phyloP scores from a whole-genome alignment of 768 basidiomycete genomes.

The Chiua virens region DNA sequence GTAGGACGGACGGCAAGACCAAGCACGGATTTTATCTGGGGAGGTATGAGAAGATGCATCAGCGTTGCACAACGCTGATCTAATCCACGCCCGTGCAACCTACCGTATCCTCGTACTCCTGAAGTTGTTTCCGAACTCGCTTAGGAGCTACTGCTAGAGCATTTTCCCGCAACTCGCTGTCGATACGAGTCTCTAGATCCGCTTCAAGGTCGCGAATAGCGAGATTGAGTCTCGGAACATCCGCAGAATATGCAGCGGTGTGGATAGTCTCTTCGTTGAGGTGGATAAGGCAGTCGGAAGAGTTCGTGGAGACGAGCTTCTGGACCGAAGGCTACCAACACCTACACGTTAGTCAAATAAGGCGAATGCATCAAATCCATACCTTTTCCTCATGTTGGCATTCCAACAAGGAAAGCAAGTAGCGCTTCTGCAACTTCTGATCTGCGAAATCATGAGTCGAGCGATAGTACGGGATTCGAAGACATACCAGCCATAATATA shows the following conservation, averaged over 20 bases:
- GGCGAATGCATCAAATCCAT: conserved; percentile 13
- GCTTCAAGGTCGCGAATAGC: conserved; percentile 48
- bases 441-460: conserved; percentile 40
- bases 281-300: conserved; percentile 58
- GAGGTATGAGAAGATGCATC: conserved; percentile 1
- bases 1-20: conserved; percentile 57
- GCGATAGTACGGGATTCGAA: neutral
- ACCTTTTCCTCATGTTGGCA: conserved; percentile 90
- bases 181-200: conserved; percentile 49
- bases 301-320: conserved; percentile 38
- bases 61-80: neutral
- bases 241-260: conserved; percentile 59
- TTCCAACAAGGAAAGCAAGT: conserved; percentile 62
- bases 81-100: conserved; percentile 6
- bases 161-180: conserved; percentile 42
- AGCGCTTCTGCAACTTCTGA: conserved; percentile 52
- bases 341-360: conserved; percentile 50
- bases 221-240: conserved; percentile 45
- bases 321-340: conserved; percentile 16
- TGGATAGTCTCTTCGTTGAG: conserved; percentile 65
- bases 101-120: conserved; percentile 52
- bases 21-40: conserved; percentile 59
- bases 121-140: conserved; percentile 46
- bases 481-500: conserved; percentile 67
- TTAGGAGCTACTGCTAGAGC: conserved; percentile 42